Base-by-base conservation (phyloP, 345 rosid species). In the Psidium friedrichsthalianum region DNA sequence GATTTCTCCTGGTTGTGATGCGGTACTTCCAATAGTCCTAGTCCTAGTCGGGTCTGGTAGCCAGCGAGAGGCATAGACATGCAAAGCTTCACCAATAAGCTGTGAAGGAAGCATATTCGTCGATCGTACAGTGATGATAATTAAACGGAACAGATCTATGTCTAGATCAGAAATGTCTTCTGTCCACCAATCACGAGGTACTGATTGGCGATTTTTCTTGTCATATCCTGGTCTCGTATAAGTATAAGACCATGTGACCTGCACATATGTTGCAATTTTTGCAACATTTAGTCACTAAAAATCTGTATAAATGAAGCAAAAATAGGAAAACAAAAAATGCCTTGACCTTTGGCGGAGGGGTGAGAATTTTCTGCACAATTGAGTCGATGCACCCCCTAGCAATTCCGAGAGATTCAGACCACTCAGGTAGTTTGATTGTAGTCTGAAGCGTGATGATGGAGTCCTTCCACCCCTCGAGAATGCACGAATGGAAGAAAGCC, bases 161-260 rank as follows among this genome's bases (percentile, higher is more conserved):
- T 98, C 98, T 36, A 98, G 98, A 87, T 95, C 97, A 11, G 98
- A 92, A 89, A 95, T 88, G 89, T 98, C 98, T 85, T 98, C 99
- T 3, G 98, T 96, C 99, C 99, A 98, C 99, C 99, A 98, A 90
- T 98, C 99, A 86, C 89, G 94, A 58, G 99, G 99, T 58, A 90
- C 96, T 29, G 95, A 90, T 64, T 88, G 95, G 21, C 90, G 95
- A 85, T 92, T 89, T 85, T 90, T 92, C 86, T 92, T 95, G 56
- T 78, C 84, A 83, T 92, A 94, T 80, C 98, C 98, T 83, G 90
- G 92, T 89, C 99, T 92, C 6, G 98, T 93, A 84, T 98, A 98
- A 59, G 98, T 95, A 84, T 91, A 93, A 82, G 99, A 96, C 99
- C 99, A 96, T 42, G 96, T 89, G 69, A 98, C 98, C 99, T 96